Evolutionary conservation across 2,329 filamentous ascomycete genomes (phyloP), one percentile per base, ranked within the genome.

Genomic region (Zalaria obscura): DNA sequence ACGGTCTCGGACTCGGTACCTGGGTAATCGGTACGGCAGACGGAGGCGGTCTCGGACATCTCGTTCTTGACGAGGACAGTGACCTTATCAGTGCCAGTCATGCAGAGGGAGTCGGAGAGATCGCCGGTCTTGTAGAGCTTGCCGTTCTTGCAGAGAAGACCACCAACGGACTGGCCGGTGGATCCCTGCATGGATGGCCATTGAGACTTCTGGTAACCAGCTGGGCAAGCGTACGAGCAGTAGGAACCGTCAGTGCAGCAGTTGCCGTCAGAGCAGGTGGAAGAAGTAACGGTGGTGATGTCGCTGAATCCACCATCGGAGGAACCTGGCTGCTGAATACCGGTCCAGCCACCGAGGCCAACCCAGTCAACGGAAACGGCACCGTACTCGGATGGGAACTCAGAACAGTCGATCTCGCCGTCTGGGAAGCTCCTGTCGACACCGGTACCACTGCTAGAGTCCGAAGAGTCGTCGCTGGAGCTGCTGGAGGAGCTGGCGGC

Each of bases 21-120:
- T 47, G 91, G 91, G 66, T 98, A 98, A 62, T 95, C 87, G 50
- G 91, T 96, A 62, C 86, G 86, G 76, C 91, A 98, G 52, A 93
- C 74, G 36, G 81, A 73, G 27, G 84, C 80, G 35, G 73, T 65
- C 32, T 74, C 57, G 39, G 62, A 56, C 29, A 95, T 70, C 42
- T 80, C 76, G 72, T 94, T 98, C 61, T 79, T 58, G 45, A 94
- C 75, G 45, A 70, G 69, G 50, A 95, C 75, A 49, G 52, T 60
- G 48, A 69, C 62, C 37, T 79, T 75, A 34, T 78, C 76, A 39
- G 74, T 72, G 47, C 88, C 87, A 28, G 65, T 52, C 55, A 81
- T 76, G 65, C 91, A 98, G 29, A 98, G 78, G 38, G 70, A 81
- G 46, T 73, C 72, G 47, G 68, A 73, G 26, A 75, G 61, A n/a